Percentiles rank a stretch among this genome's conserved stretches.
These are phyloP conservation scores for Penicillium odoratum DNA, from an alignment of 495 filamentous ascomycete species.

Conservation along the genomic window DNA sequence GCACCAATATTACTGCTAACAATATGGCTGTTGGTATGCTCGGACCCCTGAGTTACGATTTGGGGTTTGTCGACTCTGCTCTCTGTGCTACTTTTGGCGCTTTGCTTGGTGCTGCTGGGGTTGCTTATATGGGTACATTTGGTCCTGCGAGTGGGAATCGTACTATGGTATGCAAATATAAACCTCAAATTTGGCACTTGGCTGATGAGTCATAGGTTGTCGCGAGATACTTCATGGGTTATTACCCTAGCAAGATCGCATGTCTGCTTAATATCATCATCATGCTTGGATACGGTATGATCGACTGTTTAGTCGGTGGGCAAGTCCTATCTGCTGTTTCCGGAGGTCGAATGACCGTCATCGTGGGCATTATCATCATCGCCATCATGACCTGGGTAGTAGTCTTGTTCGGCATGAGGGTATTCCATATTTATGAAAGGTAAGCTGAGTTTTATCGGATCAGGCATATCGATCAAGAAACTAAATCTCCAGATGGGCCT, in stretches of 20 bases:
- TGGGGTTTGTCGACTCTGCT: constrained; percentile 60
- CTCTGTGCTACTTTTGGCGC: constrained; percentile 59
- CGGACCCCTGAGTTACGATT: constrained; percentile 56
- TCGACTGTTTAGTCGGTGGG: constrained; percentile 53
- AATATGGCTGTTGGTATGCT: constrained; percentile 64
- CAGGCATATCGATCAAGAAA: background rate
- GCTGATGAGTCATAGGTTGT: constrained; percentile 46
- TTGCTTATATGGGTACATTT: constrained; percentile 64
- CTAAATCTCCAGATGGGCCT: constrained; percentile 48
- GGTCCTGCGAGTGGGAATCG: constrained; percentile 64
- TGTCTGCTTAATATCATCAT: constrained; percentile 66
- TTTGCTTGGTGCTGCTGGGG: constrained; percentile 52
- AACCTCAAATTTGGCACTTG: background rate
- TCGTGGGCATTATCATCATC: constrained; percentile 63
- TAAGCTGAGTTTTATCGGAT: background rate
- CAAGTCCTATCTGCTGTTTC: constrained; percentile 54
- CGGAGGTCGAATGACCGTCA: constrained; percentile 52
- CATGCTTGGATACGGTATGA: constrained; percentile 64
- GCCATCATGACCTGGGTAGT: constrained; percentile 59
- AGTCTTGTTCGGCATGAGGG: constrained; percentile 63
- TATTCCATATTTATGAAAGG: constrained; percentile 66
- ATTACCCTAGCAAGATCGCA: constrained; percentile 65
- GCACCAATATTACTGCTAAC: constrained; percentile 62
- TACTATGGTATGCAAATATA: constrained; percentile 51
- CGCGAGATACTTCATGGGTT: constrained; percentile 69